Conservation (phyloP, 2,329 filamentous ascomycete species). For the Trichoderma breve region DNA sequence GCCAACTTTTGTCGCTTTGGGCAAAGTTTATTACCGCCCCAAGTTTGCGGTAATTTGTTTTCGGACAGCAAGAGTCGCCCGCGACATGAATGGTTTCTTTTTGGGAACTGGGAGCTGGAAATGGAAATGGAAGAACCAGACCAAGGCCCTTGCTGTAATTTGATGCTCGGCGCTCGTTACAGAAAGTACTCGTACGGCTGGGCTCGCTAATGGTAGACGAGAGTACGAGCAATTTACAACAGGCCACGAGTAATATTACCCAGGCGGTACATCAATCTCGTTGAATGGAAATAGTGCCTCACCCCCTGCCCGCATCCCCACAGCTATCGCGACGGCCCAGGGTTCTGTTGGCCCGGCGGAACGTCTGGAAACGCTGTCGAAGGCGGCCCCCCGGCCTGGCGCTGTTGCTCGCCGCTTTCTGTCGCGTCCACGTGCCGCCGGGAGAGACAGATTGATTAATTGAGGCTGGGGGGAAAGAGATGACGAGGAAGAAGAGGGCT, state of each 20-base stretch:
- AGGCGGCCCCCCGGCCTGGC: slow-evolving; percentile 1
- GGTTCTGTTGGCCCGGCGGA: slow-evolving; percentile 1
- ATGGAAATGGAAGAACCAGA: neutral
- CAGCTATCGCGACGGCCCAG: neutral
- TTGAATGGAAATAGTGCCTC: neutral
- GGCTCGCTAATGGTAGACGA: slow-evolving; percentile 4
- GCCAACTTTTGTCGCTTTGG: neutral
- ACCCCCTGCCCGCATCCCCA: neutral
- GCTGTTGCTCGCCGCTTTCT: slow-evolving; percentile 1
- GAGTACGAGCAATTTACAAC: slow-evolving; percentile 14
- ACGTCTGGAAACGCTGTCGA: slow-evolving; percentile 18
- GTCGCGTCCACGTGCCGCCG: slow-evolving; percentile 17
- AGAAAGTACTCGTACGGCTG: slow-evolving; percentile 5
- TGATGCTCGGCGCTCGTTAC: neutral
- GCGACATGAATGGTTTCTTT: neutral
- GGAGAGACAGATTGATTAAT: neutral
- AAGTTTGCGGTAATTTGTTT: slow-evolving; percentile 10
- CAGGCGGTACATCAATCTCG: neutral
- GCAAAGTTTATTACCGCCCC: slow-evolving; percentile 4
- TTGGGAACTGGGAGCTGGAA: neutral
- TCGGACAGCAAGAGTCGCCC: neutral
- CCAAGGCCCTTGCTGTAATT: neutral
- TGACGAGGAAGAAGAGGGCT: neutral
- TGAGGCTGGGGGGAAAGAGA: neutral
- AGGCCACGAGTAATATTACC: neutral